Conservation (phyloP, 139 green algal species). For the Micractinium conductrix region DNA sequence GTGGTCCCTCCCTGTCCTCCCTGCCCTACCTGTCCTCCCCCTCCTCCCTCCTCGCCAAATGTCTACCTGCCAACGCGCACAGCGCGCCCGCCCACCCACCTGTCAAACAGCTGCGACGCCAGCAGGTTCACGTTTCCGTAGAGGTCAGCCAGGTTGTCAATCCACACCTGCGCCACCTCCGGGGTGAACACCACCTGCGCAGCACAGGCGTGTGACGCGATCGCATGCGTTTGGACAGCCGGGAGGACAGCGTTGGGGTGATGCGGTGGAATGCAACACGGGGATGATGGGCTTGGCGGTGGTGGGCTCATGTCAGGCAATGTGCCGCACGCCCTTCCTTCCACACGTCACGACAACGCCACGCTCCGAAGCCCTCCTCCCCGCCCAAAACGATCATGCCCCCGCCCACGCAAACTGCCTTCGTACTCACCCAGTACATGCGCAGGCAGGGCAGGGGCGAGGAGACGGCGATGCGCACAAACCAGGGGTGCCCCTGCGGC, state of each 20-base stretch:
- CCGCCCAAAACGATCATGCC: background rate
- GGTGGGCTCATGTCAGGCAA: background rate
- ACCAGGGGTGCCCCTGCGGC: background rate
- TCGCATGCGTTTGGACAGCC: background rate
- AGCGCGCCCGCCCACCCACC: background rate
- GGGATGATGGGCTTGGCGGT: background rate
- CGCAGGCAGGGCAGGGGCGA: constrained; percentile 16
- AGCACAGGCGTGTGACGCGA: background rate
- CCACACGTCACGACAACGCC: background rate
- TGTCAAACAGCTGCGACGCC: background rate
- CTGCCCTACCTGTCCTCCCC: no score
- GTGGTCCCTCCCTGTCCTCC: background rate
- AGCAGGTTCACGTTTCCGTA: constrained; percentile 27
- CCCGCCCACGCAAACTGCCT: background rate
- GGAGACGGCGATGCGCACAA: constrained; percentile 15
- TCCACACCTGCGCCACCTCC: constrained; percentile 8
- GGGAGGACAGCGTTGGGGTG: background rate
- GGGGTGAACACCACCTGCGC: constrained; percentile 6
- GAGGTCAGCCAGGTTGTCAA: constrained; percentile 22
- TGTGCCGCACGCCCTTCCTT: background rate
- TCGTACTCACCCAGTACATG: constrained; percentile 2
- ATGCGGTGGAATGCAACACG: background rate
- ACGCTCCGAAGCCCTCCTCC: background rate
- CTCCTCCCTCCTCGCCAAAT: no score
- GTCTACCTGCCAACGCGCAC: background rate